These are phyloP conservation scores for Puccinia novopanici DNA, from an alignment of 1,284 basidiomycete species.

Conservation along the genomic window DNA sequence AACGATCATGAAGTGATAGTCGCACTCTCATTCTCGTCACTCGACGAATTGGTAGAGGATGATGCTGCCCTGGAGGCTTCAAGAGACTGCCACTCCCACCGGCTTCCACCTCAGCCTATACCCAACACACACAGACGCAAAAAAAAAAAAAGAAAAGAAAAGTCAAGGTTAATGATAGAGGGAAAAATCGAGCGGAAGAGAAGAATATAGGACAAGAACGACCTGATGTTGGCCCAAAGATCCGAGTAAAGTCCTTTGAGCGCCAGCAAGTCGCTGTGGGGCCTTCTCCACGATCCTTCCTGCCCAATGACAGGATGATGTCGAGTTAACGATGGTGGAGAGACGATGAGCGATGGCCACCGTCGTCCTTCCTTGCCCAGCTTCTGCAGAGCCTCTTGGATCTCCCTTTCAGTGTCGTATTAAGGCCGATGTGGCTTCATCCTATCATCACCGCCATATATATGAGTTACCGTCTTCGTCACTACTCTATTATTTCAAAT, in stretches of 20 bases:
- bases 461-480: too few species aligned
- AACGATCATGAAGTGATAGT: too few species aligned
- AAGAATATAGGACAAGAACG: background rate
- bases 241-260: slow-evolving; percentile 71
- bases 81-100: slow-evolving; percentile 24
- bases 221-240: slow-evolving; percentile 75
- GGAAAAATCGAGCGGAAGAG: background rate
- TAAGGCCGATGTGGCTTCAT: slow-evolving; percentile 66
- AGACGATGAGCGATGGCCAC: slow-evolving; percentile 77
- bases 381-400: slow-evolving; percentile 77
- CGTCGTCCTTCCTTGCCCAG: slow-evolving; percentile 69
- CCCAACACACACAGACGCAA: background rate
- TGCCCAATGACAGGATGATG: slow-evolving; percentile 67
- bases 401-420: slow-evolving; percentile 79
- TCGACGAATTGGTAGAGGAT: slow-evolving; percentile 4
- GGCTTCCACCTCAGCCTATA: slow-evolving; percentile 27
- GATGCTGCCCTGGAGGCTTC: slow-evolving; percentile 21
- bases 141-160: background rate
- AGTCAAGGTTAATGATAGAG: background rate
- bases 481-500: too few species aligned
- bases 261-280: slow-evolving; percentile 68
- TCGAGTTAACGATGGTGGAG: slow-evolving; percentile 76
- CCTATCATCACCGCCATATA: too few species aligned
- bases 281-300: slow-evolving; percentile 74
- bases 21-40: background rate